Base-by-base conservation (phyloP, 169 alveolate genomes). In the Eimeria maxima region DNA sequence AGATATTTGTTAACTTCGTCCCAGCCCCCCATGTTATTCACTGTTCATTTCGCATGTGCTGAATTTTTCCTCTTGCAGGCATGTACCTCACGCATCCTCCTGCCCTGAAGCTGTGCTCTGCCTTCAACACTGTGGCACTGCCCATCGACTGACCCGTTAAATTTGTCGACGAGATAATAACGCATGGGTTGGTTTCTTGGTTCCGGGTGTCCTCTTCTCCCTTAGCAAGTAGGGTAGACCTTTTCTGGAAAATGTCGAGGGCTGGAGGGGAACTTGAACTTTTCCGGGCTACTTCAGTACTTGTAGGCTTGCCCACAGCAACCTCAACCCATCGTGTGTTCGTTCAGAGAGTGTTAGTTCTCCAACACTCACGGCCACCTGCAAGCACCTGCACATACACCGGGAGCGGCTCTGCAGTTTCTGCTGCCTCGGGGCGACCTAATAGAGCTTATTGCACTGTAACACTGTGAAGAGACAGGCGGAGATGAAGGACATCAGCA, bases 1-100 rank as follows among this genome's bases (percentile, higher is more conserved):
- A n/a, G n/a, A n/a, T n/a, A n/a, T n/a, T n/a, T n/a, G n/a, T n/a
- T n/a, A n/a, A n/a, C n/a, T n/a, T n/a, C n/a, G n/a, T n/a, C n/a
- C n/a, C n/a, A n/a, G n/a, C n/a, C n/a, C n/a, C n/a, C n/a, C n/a
- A n/a, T n/a, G n/a, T n/a, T n/a, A n/a, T 38, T 74, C 60, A 45
- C 33, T 27, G 42, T 67, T 6, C 16, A 27, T 27, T 6, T 65
- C 38, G 0, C 27, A 10, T 18, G 20, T 29, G 16, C 11, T 29
- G 16, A 14, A n/a, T 71, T 16, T 76, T 38, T 76, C 45, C 45
- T 13, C 14, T 16, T 29, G 16, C 89, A 93, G 96, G 96, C 89
- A 60, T 93, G 96, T 93, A 93, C 80, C 73, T 57, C 73, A 93
- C 96, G 4, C 96, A 93, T 57, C 96, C 96, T 3, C 96, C 96